phyloP scores from a whole-genome alignment of 2,329 filamentous ascomycete genomes.

The Byssochlamys sp. region DNA sequence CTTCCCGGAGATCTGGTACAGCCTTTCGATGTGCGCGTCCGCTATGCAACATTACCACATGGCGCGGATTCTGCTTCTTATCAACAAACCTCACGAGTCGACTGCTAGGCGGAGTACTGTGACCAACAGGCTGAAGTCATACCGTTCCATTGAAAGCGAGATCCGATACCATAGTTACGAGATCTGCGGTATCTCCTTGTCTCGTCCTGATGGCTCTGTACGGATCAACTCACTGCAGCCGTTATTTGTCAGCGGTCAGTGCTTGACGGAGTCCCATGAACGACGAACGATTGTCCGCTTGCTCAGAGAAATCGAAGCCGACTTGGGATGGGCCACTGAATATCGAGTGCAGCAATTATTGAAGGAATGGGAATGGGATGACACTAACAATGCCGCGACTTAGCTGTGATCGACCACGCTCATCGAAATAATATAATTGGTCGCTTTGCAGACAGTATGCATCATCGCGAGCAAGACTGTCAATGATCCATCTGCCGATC shows the following conservation, averaged over 20 bases:
- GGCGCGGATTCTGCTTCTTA: slow-evolving; percentile 33
- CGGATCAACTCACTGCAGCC: slow-evolving; percentile 53
- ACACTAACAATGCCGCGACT: slow-evolving; percentile 1
- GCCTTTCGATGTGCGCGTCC: slow-evolving; percentile 55
- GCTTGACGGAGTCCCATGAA: slow-evolving; percentile 46
- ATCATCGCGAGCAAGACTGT: neutral
- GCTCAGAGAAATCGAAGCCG: slow-evolving; percentile 50
- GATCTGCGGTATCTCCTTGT: slow-evolving; percentile 52
- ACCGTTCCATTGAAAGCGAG: slow-evolving; percentile 48
- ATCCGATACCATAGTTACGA: slow-evolving; percentile 51
- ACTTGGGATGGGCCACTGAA: slow-evolving; percentile 56
- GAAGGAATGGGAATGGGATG: slow-evolving; percentile 27
- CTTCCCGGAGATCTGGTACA: slow-evolving; percentile 54
- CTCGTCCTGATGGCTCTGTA: slow-evolving; percentile 48
- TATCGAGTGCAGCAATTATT: slow-evolving; percentile 49
- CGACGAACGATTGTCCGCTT: slow-evolving; percentile 47
- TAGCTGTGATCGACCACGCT: slow-evolving; percentile 1
- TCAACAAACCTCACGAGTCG: slow-evolving; percentile 34
- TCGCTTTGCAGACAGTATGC: neutral
- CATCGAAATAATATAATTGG: neutral
- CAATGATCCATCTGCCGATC: neutral
- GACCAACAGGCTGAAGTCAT: slow-evolving; percentile 46
- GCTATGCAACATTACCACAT: slow-evolving; percentile 45
- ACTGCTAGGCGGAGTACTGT: slow-evolving; percentile 44
- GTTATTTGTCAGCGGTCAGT: slow-evolving; percentile 54